These are phyloP conservation scores for Backusella parvicylindrica DNA, from an alignment of 192 early-diverging fungal genomes.

Conservation along the genomic window DNA sequence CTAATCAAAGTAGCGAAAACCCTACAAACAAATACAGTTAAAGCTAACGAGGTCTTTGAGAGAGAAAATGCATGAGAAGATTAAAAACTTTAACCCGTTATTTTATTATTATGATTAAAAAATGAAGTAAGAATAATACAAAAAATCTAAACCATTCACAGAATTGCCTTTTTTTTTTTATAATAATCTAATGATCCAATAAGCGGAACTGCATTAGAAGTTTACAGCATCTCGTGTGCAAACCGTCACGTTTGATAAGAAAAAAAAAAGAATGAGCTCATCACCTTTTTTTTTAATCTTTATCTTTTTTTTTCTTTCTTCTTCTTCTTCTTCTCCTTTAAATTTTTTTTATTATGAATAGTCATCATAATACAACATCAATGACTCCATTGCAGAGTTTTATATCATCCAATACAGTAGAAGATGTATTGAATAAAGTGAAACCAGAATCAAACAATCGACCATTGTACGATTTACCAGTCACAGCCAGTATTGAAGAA, in stretches of 20 bases:
- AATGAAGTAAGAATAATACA: not conserved
- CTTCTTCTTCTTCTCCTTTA: not conserved
- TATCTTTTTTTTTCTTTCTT: not conserved
- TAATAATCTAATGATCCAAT: not conserved
- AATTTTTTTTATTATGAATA: not conserved
- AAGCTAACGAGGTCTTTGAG: not conserved
- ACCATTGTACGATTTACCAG: slow-evolving; percentile 44
- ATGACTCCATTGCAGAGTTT: slow-evolving; percentile 4
- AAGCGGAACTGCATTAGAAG: not conserved
- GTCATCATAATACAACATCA: not conserved
- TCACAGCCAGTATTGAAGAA: slow-evolving; percentile 48
- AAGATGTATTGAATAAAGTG: slow-evolving; percentile 11
- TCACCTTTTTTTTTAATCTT: not conserved
- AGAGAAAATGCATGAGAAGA: not conserved
- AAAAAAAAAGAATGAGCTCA: not conserved
- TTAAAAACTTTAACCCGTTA: too few relatives aligned
- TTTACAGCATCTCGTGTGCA: not conserved
- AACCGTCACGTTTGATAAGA: not conserved
- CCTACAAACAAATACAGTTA: not conserved
- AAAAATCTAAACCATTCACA: not conserved
- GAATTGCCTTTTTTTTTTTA: not conserved
- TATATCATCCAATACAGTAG: slow-evolving; percentile 18
- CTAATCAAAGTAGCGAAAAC: not conserved
- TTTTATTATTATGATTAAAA: not conserved
- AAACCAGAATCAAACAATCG: slow-evolving; percentile 6